Conservation (phyloP, 2,329 filamentous ascomycete species). For the Thielaviopsis populi region DNA sequence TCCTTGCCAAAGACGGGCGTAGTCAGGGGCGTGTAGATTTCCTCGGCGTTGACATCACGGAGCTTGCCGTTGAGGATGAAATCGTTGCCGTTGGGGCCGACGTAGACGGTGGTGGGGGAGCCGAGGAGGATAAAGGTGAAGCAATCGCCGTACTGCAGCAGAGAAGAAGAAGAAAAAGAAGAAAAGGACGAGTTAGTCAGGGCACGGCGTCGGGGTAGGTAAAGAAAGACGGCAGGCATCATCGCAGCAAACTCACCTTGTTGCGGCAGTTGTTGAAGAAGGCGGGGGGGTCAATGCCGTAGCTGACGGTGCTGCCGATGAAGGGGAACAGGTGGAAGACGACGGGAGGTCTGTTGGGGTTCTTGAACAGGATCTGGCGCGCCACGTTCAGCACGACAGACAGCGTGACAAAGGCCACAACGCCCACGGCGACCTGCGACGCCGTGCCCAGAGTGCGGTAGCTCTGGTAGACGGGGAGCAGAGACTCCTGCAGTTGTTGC, state of each 20-base stretch:
- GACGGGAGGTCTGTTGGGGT: constrained; percentile 63
- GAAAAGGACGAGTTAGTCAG: constrained; percentile 4
- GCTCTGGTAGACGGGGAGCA: constrained; percentile 33
- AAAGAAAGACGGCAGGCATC: background rate
- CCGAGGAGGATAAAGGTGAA: constrained; percentile 82
- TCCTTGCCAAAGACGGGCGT: constrained; percentile 64
- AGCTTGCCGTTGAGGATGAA: constrained; percentile 86
- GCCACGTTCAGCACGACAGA: constrained; percentile 64
- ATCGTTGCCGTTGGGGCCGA: constrained; percentile 72
- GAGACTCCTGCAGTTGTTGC: constrained; percentile 28
- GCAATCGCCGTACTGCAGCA: constrained; percentile 60
- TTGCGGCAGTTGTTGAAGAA: constrained; percentile 67
- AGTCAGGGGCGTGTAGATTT: constrained; percentile 69
- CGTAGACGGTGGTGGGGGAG: constrained; percentile 74
- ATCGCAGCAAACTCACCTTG: constrained; percentile 44
- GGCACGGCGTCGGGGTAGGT: background rate
- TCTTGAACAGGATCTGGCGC: constrained; percentile 65
- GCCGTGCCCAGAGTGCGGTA: constrained; percentile 34
- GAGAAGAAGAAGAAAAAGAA: background rate
- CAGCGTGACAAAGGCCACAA: constrained; percentile 33
- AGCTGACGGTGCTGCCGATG: constrained; percentile 80
- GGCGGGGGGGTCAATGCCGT: constrained; percentile 82
- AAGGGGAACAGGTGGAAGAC: constrained; percentile 73
- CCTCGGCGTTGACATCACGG: constrained; percentile 78
- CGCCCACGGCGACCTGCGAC: constrained; percentile 32